Evolutionary conservation across 202 grass and related monocot genomes (phyloP).

Genomic region (Panicum hallii): DNA sequence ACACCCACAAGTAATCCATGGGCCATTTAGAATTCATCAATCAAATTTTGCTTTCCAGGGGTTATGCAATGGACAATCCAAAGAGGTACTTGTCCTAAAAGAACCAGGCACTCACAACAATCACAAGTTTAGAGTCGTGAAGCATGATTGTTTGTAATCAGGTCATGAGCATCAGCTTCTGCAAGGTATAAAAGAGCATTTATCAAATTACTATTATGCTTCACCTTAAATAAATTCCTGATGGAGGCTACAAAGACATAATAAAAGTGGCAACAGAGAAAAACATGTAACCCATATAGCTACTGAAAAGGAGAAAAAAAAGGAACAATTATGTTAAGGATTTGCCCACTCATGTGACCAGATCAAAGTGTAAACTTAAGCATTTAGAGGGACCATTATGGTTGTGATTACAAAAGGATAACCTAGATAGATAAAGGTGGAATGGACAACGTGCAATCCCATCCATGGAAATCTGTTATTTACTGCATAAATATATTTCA

Average conservation of each 20-base stretch:
- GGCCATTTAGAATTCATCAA: background rate
- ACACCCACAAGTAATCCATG: background rate
- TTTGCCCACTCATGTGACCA: background rate
- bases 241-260: background rate
- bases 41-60: background rate
- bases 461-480: too few relatives aligned
- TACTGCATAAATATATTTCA: background rate
- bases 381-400: background rate
- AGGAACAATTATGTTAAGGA: background rate
- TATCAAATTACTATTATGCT: background rate
- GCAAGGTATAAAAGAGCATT: conserved; percentile 17
- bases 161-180: background rate
- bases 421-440: too few relatives aligned
- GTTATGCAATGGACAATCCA: background rate
- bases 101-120: conserved; percentile 4
- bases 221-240: conserved; percentile 16
- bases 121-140: background rate
- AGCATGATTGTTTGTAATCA: conserved; percentile 18
- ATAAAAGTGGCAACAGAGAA: background rate
- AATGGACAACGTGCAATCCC: too few relatives aligned
- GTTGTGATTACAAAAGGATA: background rate
- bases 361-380: background rate
- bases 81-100: conserved; percentile 11
- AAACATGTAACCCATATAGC: background rate
- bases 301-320: background rate